Conservation (phyloP, 2,329 filamentous ascomycete genomes). For the Botrytis elliptica region DNA sequence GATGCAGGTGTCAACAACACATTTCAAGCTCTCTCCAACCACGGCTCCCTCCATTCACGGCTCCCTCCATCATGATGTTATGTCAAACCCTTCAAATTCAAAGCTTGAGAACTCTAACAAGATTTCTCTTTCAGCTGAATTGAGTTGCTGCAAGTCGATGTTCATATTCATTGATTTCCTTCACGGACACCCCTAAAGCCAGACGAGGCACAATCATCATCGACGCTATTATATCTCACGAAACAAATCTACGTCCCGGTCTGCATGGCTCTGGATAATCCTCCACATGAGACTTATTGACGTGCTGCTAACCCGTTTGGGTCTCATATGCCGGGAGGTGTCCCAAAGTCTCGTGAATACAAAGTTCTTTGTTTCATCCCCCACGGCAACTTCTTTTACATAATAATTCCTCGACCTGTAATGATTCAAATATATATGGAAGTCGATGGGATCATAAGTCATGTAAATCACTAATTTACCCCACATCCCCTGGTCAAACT, state of each 20-base stretch:
- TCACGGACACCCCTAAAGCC: background rate
- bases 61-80: background rate
- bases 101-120: too few species aligned
- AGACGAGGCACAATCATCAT: background rate
- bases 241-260: background rate
- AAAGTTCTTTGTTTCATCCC: background rate
- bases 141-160: background rate
- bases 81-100: too few species aligned
- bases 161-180: background rate
- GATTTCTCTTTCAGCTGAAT: background rate
- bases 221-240: background rate
- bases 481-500: too few species aligned
- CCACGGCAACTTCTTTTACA: background rate
- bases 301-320: background rate
- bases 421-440: background rate
- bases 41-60: too few species aligned
- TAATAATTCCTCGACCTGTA: fast-evolving
- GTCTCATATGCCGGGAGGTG: background rate
- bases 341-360: fast-evolving
- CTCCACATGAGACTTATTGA: background rate
- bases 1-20: background rate
- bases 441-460: too few species aligned
- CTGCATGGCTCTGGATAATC: background rate
- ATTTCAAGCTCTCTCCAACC: background rate
- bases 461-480: too few species aligned